These are phyloP conservation scores for Aurantiochytrium sp. DNA, from an alignment of 108 stramenopile genomes.

Conservation along the genomic window DNA sequence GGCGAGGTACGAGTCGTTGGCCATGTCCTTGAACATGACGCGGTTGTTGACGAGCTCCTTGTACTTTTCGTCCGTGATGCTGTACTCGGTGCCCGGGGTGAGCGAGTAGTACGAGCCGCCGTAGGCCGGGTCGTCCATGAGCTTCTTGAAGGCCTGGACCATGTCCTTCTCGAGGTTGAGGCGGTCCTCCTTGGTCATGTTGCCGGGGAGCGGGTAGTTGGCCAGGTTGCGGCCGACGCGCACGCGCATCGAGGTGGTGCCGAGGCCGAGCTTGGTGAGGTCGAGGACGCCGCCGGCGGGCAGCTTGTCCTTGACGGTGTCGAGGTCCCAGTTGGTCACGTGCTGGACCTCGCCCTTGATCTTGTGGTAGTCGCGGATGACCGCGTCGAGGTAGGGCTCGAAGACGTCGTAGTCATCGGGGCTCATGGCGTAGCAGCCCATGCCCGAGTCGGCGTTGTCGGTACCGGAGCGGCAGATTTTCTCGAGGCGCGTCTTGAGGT, in stretches of 20 bases:
- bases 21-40: slow-evolving; percentile 69
- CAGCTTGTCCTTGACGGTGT: slow-evolving; percentile 37
- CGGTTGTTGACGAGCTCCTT: slow-evolving; percentile 50
- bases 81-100: slow-evolving; percentile 55
- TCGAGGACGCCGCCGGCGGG: slow-evolving; percentile 42
- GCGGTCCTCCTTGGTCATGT: slow-evolving; percentile 58
- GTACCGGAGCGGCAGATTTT: slow-evolving; percentile 24
- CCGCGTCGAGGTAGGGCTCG: slow-evolving; percentile 32
- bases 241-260: slow-evolving; percentile 56
- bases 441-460: slow-evolving; percentile 27
- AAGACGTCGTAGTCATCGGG: slow-evolving; percentile 37
- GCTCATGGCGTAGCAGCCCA: slow-evolving; percentile 38
- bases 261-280: slow-evolving; percentile 50
- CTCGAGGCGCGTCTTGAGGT: slow-evolving; percentile 19
- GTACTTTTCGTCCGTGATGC: slow-evolving; percentile 54
- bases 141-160: slow-evolving; percentile 54
- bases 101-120: slow-evolving; percentile 53
- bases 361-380: slow-evolving; percentile 34
- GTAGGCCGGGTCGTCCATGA: slow-evolving; percentile 48
- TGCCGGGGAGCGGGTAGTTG: slow-evolving; percentile 57
- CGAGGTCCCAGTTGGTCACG: slow-evolving; percentile 55
- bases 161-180: slow-evolving; percentile 55
- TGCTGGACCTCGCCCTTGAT: slow-evolving; percentile 41
- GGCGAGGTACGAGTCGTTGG: slow-evolving; percentile 68
- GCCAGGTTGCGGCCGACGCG: slow-evolving; percentile 59